Base-by-base conservation (phyloP, 768 basidiomycete species). In the Lyophyllum shimeji region DNA sequence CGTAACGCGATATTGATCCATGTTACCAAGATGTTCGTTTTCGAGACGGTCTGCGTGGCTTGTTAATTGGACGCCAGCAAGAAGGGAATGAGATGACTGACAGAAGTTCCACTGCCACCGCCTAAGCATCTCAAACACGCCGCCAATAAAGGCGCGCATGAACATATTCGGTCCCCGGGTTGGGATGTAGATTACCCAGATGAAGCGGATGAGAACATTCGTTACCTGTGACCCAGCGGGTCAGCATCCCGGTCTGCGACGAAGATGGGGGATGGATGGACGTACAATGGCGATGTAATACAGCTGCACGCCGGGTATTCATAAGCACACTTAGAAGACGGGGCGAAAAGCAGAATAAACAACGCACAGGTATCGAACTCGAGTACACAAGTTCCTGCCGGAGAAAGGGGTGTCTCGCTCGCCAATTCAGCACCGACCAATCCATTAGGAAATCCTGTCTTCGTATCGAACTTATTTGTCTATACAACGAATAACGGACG, bases 41-140 rank as follows among this genome's bases (percentile, higher is more conserved):
- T 95, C 91, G 40, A 93, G 72, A 61, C 91, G 90, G 70, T 82
- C 87, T 91, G 60, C n/a, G n/a, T n/a, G n/a, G n/a, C n/a, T n/a
- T n/a, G n/a, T n/a, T n/a, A n/a, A n/a, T n/a, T n/a, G n/a, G n/a
- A n/a, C n/a, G n/a, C n/a, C n/a, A n/a, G n/a, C n/a, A n/a, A n/a
- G 27, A 17, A 46, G 44, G 39, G 29, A 46, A 31, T 43, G 15
- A 34, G 29, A 43, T 9, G 13, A 71, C 89, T 63, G 57, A 93
- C 91, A 89, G 65, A 95, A 89, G 70, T 96, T 97, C 96, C 96
- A 98, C 61, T 89, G 89, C 71, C 84, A 84, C 51, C 96, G 79
- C 42, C 96, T 74, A 6, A 92, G 62, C 68, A 93, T 82, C 65
- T 98, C 96, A 39, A 92, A 63, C 48, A 87, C 60, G 1, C 78